Percentiles rank a stretch among this genome's conserved stretches.
phyloP scores from a whole-genome alignment of 1,284 basidiomycete genomes.

The Ustilago lituana region DNA sequence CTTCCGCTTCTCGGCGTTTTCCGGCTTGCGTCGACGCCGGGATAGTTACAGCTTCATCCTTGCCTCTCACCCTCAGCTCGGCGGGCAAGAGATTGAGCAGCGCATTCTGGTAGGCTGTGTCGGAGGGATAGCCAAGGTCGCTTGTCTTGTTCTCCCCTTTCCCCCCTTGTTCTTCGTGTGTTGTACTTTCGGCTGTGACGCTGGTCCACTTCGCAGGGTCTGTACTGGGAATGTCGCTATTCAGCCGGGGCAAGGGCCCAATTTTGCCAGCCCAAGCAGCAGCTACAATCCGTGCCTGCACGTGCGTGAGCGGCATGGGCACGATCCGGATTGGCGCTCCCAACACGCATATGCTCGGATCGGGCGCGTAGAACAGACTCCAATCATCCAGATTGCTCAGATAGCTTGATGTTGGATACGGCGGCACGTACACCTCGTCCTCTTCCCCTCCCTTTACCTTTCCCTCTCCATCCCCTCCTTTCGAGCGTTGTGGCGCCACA shows the following conservation, averaged over 20 bases:
- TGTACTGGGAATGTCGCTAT: conserved; percentile 25
- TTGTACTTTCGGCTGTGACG: background rate
- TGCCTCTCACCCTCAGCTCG: background rate
- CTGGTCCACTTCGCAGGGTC: conserved; percentile 43
- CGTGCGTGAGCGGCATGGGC: conserved; percentile 61
- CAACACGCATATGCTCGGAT: conserved; percentile 49
- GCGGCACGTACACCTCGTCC: conserved; percentile 13
- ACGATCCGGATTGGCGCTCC: conserved; percentile 60
- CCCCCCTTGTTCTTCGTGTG: background rate
- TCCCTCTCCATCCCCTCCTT: background rate
- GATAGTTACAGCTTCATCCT: no score
- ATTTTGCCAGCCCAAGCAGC: conserved; percentile 32
- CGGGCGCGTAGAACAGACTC: conserved; percentile 56
- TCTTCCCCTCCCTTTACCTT: background rate
- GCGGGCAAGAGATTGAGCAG: conserved; percentile 29
- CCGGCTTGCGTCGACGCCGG: no score
- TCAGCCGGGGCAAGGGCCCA: conserved; percentile 29
- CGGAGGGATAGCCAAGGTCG: conserved; percentile 42
- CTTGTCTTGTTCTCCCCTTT: conserved; percentile 5
- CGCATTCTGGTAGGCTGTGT: conserved; percentile 51
- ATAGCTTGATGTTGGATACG: conserved; percentile 12
- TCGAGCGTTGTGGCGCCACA: background rate
- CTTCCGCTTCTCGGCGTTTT: no score
- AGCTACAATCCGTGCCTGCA: conserved; percentile 49
- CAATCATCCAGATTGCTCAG: conserved; percentile 63